Evolutionary conservation across 371 early-diverging fungal species (phyloP).

Genomic region (Syncephalastrum sp.): DNA sequence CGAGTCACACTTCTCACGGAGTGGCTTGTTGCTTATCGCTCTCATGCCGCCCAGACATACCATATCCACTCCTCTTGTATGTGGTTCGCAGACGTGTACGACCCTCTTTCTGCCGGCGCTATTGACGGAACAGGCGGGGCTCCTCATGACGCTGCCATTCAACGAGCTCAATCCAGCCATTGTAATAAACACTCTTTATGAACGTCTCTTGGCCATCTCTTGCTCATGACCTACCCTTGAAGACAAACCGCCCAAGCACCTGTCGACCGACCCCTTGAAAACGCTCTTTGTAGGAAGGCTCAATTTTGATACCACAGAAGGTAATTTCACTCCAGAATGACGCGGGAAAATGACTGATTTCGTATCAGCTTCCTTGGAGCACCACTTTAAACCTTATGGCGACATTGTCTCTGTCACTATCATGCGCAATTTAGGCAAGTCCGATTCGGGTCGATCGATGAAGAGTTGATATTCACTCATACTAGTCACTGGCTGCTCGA

Average conservation of each 20-base stretch:
- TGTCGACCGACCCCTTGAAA: slow-evolving; percentile 39
- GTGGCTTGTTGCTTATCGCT: too few species aligned
- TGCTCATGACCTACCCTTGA: not conserved
- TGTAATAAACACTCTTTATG: slow-evolving; percentile 25
- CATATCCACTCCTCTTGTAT: slow-evolving; percentile 16
- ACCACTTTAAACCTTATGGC: slow-evolving; percentile 43
- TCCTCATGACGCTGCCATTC: slow-evolving; percentile 55
- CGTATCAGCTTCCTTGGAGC: slow-evolving; percentile 18
- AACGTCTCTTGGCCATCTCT: not conserved
- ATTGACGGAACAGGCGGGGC: slow-evolving; percentile 52
- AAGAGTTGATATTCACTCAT: not conserved
- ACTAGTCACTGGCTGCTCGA: slow-evolving; percentile 57
- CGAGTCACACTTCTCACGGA: too few species aligned
- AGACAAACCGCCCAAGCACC: slow-evolving; percentile 35
- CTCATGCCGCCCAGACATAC: too few species aligned
- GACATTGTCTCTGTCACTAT: slow-evolving; percentile 21
- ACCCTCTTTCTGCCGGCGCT: slow-evolving; percentile 56
- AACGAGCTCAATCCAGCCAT: slow-evolving; percentile 36
- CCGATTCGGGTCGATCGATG: not conserved
- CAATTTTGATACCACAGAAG: slow-evolving; percentile 46
- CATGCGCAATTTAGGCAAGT: slow-evolving; percentile 42
- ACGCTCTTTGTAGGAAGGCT: slow-evolving; percentile 55
- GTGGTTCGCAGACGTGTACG: slow-evolving; percentile 57
- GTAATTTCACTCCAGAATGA: slow-evolving; percentile 10
- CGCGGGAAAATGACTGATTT: not conserved